Evolutionary conservation across 73 alveolate genomes (phyloP).

Genomic region (Uronychia setigera): DNA sequence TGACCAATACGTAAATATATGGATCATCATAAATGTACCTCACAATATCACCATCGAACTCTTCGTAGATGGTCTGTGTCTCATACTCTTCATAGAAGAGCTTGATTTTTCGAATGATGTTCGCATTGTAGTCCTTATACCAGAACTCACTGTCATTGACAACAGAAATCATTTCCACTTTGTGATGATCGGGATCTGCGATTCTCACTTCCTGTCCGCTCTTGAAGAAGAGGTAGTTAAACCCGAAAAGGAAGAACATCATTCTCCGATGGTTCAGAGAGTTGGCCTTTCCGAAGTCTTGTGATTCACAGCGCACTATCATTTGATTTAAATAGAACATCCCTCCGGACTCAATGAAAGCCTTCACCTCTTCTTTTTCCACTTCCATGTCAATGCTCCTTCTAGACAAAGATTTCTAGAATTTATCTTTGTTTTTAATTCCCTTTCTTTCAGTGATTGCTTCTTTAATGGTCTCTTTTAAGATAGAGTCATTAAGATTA

Average conservation of each 20-base stretch:
- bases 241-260: background rate
- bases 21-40: background rate
- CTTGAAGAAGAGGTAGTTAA: background rate
- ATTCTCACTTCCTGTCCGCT: background rate
- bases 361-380: too few relatives aligned
- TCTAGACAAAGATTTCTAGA: too few relatives aligned
- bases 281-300: background rate
- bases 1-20: background rate
- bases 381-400: too few relatives aligned
- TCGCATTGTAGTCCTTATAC: background rate
- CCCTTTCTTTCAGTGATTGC: too few relatives aligned
- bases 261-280: background rate
- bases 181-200: background rate
- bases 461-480: too few relatives aligned
- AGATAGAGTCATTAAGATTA: too few relatives aligned
- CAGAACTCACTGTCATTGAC: background rate
- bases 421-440: too few relatives aligned
- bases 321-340: too few relatives aligned
- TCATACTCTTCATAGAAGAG: background rate
- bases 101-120: background rate
- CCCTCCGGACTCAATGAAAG: too few relatives aligned
- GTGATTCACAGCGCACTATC: background rate
- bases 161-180: background rate
- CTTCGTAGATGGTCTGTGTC: background rate
- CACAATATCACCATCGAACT: background rate